Percentiles rank a stretch among this genome's conserved stretches.
phyloP scores from a whole-genome alignment of 2,329 filamentous ascomycete species.

The Alternaria sp. region DNA sequence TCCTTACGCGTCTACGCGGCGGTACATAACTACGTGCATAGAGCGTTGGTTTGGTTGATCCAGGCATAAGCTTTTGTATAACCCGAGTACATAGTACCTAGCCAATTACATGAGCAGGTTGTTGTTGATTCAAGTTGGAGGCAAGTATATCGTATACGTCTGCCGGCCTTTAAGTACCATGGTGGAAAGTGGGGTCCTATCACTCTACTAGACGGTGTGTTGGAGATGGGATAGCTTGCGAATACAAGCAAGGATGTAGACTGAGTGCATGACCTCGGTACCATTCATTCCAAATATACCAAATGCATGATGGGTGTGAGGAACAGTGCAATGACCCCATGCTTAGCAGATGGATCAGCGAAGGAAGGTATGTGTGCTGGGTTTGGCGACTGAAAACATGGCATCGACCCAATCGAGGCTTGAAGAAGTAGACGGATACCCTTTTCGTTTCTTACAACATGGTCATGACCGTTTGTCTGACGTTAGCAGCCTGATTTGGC shows the following conservation, averaged over 20 bases:
- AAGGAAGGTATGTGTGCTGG: background rate
- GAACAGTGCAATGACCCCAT: background rate
- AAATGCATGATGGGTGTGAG: background rate
- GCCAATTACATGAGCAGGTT: background rate
- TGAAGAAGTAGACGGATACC: background rate
- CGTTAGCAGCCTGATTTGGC: background rate
- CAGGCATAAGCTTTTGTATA: background rate
- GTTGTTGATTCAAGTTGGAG: background rate
- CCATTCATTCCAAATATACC: background rate
- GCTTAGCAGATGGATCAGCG: background rate
- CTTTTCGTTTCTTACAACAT: background rate
- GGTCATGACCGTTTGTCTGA: background rate
- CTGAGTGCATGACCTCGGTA: background rate
- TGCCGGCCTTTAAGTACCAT: background rate
- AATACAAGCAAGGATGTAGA: background rate
- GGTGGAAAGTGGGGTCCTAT: background rate
- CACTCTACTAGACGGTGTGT: background rate
- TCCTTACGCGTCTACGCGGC: background rate
- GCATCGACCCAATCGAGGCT: background rate
- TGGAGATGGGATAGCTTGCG: background rate
- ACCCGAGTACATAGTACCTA: background rate
- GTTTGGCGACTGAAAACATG: background rate
- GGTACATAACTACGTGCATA: background rate
- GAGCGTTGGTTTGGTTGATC: background rate
- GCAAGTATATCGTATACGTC: background rate